These are phyloP conservation scores for Yamadazyma aaseri DNA, from an alignment of 1,139 yeast species.

Conservation along the genomic window DNA sequence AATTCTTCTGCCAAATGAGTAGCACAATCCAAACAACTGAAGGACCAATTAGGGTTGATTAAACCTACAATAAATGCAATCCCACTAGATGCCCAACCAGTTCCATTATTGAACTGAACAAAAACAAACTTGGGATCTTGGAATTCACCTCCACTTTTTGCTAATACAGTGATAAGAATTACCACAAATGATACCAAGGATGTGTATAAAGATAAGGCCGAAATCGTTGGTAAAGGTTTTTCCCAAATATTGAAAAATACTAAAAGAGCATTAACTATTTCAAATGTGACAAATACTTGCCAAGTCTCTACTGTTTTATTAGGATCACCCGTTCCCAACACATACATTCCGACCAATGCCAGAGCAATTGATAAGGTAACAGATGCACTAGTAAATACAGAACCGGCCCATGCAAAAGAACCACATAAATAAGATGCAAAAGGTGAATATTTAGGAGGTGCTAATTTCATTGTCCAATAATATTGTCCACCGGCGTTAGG, in stretches of 20 bases:
- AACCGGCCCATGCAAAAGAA: conserved; percentile 55
- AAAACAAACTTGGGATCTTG: conserved; percentile 61
- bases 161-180: conserved; percentile 56
- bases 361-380: conserved; percentile 53
- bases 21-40: conserved; percentile 67
- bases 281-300: conserved; percentile 59
- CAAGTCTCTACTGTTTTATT: conserved; percentile 45
- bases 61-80: conserved; percentile 66
- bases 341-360: conserved; percentile 56
- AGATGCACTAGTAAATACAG: conserved; percentile 60
- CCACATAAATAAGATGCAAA: conserved; percentile 53
- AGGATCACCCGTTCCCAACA: conserved; percentile 34
- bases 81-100: conserved; percentile 63
- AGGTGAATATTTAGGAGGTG: conserved; percentile 47
- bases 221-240: conserved; percentile 52
- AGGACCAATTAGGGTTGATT: conserved; percentile 69
- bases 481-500: conserved; percentile 71
- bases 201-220: conserved; percentile 52
- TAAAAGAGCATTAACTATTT: conserved; percentile 35
- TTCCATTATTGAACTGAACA: conserved; percentile 56
- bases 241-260: conserved; percentile 58
- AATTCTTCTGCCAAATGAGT: conserved; percentile 73
- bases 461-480: conserved; percentile 57
- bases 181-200: conserved; percentile 53
- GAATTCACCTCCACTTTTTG: conserved; percentile 45